phyloP scores from a whole-genome alignment of 805 yeast genomes.

The Isabelozyma gotoi region DNA sequence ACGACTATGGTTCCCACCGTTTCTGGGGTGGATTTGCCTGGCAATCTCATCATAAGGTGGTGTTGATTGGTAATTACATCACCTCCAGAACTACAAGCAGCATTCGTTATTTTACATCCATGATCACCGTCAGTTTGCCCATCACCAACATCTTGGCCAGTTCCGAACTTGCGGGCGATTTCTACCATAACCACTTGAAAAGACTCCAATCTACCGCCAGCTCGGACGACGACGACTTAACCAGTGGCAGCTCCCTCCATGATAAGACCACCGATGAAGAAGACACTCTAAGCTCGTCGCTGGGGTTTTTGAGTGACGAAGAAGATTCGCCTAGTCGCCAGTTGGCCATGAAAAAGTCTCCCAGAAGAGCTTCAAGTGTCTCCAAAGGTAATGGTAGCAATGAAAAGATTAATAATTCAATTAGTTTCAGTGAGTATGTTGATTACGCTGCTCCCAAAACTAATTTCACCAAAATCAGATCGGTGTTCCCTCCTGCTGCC shows the following conservation, averaged over 20 bases:
- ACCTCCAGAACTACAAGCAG: slow-evolving; percentile 47
- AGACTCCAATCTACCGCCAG: neutral
- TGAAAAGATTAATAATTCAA: slow-evolving; percentile 11
- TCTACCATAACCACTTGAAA: slow-evolving; percentile 16
- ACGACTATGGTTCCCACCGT: slow-evolving; percentile 54
- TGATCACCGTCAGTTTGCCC: slow-evolving; percentile 55
- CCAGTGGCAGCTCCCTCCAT: slow-evolving; percentile 1
- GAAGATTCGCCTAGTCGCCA: neutral
- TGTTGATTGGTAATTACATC: slow-evolving; percentile 56
- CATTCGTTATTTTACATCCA: slow-evolving; percentile 45
- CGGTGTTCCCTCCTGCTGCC: slow-evolving; percentile 76
- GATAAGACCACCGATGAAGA: slow-evolving; percentile 10
- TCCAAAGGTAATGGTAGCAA: slow-evolving; percentile 11
- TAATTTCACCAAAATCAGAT: slow-evolving; percentile 61
- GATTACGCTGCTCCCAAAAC: slow-evolving; percentile 73
- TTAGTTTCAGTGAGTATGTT: slow-evolving; percentile 66
- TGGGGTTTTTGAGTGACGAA: slow-evolving; percentile 7
- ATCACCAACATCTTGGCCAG: slow-evolving; percentile 51
- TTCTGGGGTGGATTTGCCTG: slow-evolving; percentile 71
- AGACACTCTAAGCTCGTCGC: slow-evolving; percentile 7
- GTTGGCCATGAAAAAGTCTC: slow-evolving; percentile 3
- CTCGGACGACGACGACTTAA: neutral
- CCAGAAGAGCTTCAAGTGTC: slow-evolving; percentile 19
- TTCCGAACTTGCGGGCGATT: slow-evolving; percentile 36
- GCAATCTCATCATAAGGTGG: slow-evolving; percentile 74